These are phyloP conservation scores for Cystoderma amianthinum DNA, from an alignment of 768 basidiomycete genomes.

Conservation along the genomic window DNA sequence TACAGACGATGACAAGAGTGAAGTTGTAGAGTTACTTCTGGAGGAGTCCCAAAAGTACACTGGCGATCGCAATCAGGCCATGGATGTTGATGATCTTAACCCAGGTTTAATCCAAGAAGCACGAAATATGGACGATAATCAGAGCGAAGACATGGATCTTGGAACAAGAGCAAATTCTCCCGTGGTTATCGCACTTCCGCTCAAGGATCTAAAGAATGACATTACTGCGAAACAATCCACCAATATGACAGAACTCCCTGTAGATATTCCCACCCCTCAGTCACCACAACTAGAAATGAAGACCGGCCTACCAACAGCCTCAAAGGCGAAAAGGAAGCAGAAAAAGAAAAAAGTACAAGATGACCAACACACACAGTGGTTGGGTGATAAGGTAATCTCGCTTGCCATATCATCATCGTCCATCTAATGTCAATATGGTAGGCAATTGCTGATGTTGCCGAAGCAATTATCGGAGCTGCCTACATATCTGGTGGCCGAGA, in stretches of 20 bases:
- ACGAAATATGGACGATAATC: too few species aligned
- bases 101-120: too few species aligned
- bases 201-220: too few species aligned
- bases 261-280: too few species aligned
- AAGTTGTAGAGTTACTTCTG: too few species aligned
- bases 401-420: background rate
- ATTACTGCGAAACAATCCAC: too few species aligned
- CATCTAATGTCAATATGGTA: slow-evolving; percentile 17
- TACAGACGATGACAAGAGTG: background rate
- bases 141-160: background rate
- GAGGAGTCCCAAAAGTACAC: too few species aligned
- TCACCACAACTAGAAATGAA: background rate
- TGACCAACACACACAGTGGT: slow-evolving; percentile 33
- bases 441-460: slow-evolving; percentile 80
- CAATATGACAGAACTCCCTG: too few species aligned
- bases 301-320: background rate
- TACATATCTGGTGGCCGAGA: slow-evolving; percentile 71
- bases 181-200: too few species aligned
- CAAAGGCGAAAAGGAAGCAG: slow-evolving; percentile 13
- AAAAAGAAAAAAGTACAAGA: slow-evolving; percentile 30
- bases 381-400: slow-evolving; percentile 68
- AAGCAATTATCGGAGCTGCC: slow-evolving; percentile 81
- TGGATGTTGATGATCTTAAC: too few species aligned
- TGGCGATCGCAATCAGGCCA: too few species aligned
- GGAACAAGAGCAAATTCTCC: background rate